A percentile compares a stretch with the other conserved stretches of the same genome.
Evolutionary conservation across 139 green algal genomes (phyloP).

Genomic region (Marvania coccoides): DNA sequence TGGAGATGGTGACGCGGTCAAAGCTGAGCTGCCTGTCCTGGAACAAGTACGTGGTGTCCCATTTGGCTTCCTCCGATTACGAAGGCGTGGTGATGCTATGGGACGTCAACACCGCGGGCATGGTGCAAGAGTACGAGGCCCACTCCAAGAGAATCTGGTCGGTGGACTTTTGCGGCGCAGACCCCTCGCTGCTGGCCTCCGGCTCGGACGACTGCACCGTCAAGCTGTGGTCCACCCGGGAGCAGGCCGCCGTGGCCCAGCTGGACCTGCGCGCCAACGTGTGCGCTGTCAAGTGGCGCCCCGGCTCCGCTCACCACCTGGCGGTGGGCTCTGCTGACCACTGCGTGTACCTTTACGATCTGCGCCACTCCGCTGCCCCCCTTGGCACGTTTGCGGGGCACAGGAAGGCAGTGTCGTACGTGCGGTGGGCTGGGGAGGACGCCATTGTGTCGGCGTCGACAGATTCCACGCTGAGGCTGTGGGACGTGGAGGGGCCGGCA

Average conservation of each 20-base stretch:
- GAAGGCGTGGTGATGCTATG: slow-evolving; percentile 67
- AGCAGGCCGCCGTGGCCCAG: not conserved
- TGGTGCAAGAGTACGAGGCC: slow-evolving; percentile 58
- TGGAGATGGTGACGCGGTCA: slow-evolving; percentile 66
- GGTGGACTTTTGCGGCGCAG: slow-evolving; percentile 60
- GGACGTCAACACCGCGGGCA: slow-evolving; percentile 46
- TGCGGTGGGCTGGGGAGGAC: slow-evolving; percentile 59
- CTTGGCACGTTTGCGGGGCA: slow-evolving; percentile 39
- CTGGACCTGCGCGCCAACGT: slow-evolving; percentile 76
- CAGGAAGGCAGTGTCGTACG: slow-evolving; percentile 85
- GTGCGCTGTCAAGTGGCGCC: slow-evolving; percentile 79
- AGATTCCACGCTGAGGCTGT: slow-evolving; percentile 75
- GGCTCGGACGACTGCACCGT: slow-evolving; percentile 86
- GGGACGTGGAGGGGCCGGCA: slow-evolving; percentile 12
- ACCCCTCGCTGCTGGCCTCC: slow-evolving; percentile 59
- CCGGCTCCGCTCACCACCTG: slow-evolving; percentile 52
- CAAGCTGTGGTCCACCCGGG: slow-evolving; percentile 59
- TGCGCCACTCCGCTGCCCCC: slow-evolving; percentile 32
- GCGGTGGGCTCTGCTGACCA: slow-evolving; percentile 77
- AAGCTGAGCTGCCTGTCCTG: slow-evolving; percentile 81
- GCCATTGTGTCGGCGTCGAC: slow-evolving; percentile 82
- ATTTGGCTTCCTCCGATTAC: slow-evolving; percentile 72
- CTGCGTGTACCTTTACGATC: slow-evolving; percentile 74
- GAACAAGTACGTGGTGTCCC: slow-evolving; percentile 40
- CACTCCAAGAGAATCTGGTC: slow-evolving; percentile 82